Evolutionary conservation across 768 basidiomycete species (phyloP), one percentile per base, ranked within the genome.

Genomic region (Lactifluus hygrophoroides): DNA sequence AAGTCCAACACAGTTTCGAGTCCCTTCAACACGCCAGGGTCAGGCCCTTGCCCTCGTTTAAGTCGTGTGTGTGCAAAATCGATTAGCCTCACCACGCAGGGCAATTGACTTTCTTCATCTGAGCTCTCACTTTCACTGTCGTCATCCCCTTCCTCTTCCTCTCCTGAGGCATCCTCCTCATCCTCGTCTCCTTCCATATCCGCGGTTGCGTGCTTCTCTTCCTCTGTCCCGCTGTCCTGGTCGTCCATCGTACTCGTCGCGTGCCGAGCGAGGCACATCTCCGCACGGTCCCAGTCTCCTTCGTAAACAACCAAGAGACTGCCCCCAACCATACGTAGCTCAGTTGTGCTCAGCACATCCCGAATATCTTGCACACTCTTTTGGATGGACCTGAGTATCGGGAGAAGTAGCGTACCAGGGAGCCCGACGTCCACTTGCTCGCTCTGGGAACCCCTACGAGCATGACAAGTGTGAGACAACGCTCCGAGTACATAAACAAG

Each of bases 61-160:
- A 88, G 61, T 23, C 79, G 74, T 2, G 93, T 87, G 70, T 98
- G 95, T 7, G 94, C 94, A 69, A 99, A 97, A 74, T 99, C 95
- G 64, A 98, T 97, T 63, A 96, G 73, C 63, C 85, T 86, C 59
- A 96, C 76, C 14, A 77, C 74, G 48, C 43, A 61, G 4, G 56
- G 56, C 21, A 46, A 43, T 4, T 37, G 19, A 2, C 14, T 8
- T n/a, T 17, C 57, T 23, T 30, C 47, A 27, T 35, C 56, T 0
- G 30, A 45, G 32, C 47, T 28, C 8, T 45, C 60, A 11, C 42
- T 56, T 1, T 50, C 64, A 38, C 43, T 54, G 1, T 25, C 55
- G 14, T 48, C 62, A 7, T 57, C 62, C 3, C 43, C 67, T 27
- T 61, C 66, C 3, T 34, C 57, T 25, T 49, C 67, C 4, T 21